These are phyloP conservation scores for Xylogone sp. DNA, from an alignment of 2,329 filamentous ascomycete species.

Conservation along the genomic window DNA sequence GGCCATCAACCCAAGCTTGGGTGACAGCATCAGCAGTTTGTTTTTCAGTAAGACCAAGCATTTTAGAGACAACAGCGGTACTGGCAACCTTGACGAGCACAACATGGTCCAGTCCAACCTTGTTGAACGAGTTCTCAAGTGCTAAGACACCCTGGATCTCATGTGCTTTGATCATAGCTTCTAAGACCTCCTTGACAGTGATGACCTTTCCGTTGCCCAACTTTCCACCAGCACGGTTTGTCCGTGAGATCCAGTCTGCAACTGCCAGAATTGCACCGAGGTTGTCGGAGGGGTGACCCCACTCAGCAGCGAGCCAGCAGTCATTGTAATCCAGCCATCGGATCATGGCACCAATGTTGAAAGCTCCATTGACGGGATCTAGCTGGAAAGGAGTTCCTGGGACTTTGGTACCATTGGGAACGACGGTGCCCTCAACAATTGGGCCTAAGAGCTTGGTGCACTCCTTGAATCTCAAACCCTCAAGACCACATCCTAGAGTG, in stretches of 20 bases:
- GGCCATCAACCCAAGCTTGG: slow-evolving; percentile 96
- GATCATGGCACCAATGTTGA: slow-evolving; percentile 99
- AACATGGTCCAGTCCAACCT: slow-evolving; percentile 96
- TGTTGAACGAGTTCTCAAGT: slow-evolving; percentile 97
- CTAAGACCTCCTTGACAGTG: slow-evolving; percentile 85
- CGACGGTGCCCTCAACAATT: slow-evolving; percentile 81
- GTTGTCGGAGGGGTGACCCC: slow-evolving; percentile 98
- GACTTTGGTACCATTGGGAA: slow-evolving; percentile 88
- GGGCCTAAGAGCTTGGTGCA: slow-evolving; percentile 94
- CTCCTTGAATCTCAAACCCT: slow-evolving; percentile 92
- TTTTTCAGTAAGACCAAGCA: slow-evolving; percentile 84
- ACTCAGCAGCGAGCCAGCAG: slow-evolving; percentile 98
- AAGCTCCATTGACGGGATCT: slow-evolving; percentile 91
- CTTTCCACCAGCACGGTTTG: slow-evolving; percentile 72
- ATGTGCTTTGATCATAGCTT: slow-evolving; percentile 98
- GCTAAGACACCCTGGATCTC: slow-evolving; percentile 98
- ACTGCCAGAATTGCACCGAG: slow-evolving; percentile 94
- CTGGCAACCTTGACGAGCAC: slow-evolving; percentile 97
- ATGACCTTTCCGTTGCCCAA: slow-evolving; percentile 84
- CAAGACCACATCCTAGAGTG: slow-evolving; percentile 92
- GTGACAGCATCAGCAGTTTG: slow-evolving; percentile 95
- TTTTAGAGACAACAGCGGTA: slow-evolving; percentile 88
- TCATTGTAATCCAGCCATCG: slow-evolving; percentile 99
- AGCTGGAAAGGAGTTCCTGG: slow-evolving; percentile 91
- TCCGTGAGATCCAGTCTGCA: slow-evolving; percentile 95